Conservation (phyloP, 768 basidiomycete genomes). For the Naematelia encephala region DNA sequence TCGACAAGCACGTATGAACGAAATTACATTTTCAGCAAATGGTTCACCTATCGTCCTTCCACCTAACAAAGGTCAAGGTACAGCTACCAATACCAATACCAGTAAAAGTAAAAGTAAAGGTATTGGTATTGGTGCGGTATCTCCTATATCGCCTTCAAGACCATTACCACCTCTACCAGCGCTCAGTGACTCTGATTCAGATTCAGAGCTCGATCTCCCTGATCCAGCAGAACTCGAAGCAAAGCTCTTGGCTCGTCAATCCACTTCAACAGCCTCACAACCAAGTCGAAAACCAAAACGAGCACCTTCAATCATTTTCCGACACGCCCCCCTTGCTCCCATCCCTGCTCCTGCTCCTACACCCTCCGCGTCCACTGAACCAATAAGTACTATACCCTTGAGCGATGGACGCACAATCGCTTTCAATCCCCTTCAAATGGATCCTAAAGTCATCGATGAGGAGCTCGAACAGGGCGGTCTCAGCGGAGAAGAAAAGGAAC, state of each 20-base stretch:
- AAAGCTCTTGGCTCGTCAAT: constrained; percentile 22
- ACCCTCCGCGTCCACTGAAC: constrained; percentile 3
- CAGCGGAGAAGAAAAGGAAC: constrained; percentile 24
- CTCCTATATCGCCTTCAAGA: no score
- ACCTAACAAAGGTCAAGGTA: constrained; percentile 37
- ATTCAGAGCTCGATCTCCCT: constrained; percentile 39
- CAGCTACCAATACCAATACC: background rate
- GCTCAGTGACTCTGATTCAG: background rate
- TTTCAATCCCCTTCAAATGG: constrained; percentile 79
- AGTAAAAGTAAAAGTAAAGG: no score
- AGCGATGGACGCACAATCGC: constrained; percentile 76
- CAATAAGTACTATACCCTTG: constrained; percentile 10
- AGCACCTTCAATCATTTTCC: constrained; percentile 42
- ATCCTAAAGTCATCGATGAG: constrained; percentile 52
- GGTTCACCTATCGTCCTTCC: constrained; percentile 80
- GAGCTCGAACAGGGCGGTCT: constrained; percentile 58
- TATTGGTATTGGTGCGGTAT: no score
- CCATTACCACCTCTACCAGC: no score
- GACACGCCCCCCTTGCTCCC: constrained; percentile 14
- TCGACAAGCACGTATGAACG: constrained; percentile 68
- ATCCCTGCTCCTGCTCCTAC: background rate
- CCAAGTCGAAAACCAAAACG: constrained; percentile 19
- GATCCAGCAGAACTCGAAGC: constrained; percentile 41
- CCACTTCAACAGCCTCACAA: background rate
- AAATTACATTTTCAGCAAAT: constrained; percentile 74